Evolutionary conservation across 495 filamentous ascomycete species (phyloP).

Genomic region (Xylaria venustula): DNA sequence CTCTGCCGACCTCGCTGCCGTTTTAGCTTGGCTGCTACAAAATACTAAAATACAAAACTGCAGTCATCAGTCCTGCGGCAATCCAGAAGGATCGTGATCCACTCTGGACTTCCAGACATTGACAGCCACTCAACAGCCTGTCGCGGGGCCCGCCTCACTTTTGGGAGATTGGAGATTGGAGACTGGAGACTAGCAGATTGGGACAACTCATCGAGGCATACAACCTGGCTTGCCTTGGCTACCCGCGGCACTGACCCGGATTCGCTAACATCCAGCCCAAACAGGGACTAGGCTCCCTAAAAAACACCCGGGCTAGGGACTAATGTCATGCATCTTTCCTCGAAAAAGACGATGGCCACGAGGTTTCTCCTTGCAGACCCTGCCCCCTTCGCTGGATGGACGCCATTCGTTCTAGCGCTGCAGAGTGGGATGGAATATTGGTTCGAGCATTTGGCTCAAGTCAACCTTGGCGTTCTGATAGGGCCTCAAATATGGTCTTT

Average conservation of each 20-base stretch:
- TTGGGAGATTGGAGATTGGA: conserved; percentile 13
- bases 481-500: neutral
- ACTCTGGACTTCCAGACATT: conserved; percentile 16
- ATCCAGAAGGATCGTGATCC: conserved; percentile 18
- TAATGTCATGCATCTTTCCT: conserved; percentile 32
- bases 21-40: too few species aligned
- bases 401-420: neutral
- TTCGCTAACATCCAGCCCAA: conserved; percentile 27
- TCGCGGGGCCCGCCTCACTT: conserved; percentile 30
- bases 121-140: conserved; percentile 28
- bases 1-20: conserved; percentile 2
- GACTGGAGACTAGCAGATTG: conserved; percentile 6
- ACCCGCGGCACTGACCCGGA: conserved; percentile 18
- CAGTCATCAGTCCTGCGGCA: conserved; percentile 7
- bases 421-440: conserved; percentile 1
- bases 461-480: neutral
- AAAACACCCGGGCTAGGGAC: conserved; percentile 8
- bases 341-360: conserved; percentile 27
- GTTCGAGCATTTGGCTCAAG: neutral
- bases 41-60: neutral
- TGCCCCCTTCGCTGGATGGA: conserved; percentile 6
- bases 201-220: conserved; percentile 22
- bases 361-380: conserved; percentile 34
- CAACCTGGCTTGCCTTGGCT: conserved; percentile 20
- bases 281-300: conserved; percentile 25